A percentile compares a stretch with the other conserved stretches of the same genome.
Evolutionary conservation across 306 rosid species (phyloP).

Genomic region (Gastrolobium villosum): DNA sequence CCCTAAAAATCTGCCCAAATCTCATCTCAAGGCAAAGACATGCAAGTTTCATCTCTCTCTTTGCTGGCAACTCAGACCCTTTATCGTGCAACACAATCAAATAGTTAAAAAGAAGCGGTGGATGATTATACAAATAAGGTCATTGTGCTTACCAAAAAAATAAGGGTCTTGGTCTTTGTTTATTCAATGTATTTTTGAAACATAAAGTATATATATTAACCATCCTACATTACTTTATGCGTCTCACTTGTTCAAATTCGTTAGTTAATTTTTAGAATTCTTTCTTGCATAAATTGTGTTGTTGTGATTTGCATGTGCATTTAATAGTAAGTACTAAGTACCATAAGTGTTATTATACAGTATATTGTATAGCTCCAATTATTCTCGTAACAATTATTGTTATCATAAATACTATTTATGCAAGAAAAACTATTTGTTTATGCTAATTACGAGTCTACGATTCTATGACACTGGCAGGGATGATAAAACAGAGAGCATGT

Average conservation of each 20-base stretch:
- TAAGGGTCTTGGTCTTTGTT: neutral
- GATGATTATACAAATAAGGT: slow-evolving; percentile 22
- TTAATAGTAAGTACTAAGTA: neutral
- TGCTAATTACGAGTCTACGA: neutral
- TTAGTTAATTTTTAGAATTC: neutral
- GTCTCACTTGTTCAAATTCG: neutral
- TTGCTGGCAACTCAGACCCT: slow-evolving; percentile 64
- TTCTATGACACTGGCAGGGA: slow-evolving; percentile 10
- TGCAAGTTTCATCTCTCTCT: slow-evolving; percentile 50
- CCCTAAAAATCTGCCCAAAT: slow-evolving; percentile 25
- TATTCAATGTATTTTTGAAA: slow-evolving; percentile 8
- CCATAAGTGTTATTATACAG: neutral
- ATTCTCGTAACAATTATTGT: neutral
- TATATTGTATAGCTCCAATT: neutral
- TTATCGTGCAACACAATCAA: slow-evolving; percentile 60
- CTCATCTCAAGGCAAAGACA: slow-evolving; percentile 43
- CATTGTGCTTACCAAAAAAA: slow-evolving; percentile 34
- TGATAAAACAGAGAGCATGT: neutral
- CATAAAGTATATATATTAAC: neutral
- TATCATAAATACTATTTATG: neutral
- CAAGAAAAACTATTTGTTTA: neutral
- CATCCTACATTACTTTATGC: too few species aligned
- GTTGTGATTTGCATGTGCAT: neutral
- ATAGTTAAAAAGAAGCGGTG: slow-evolving; percentile 29
- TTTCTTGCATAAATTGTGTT: neutral